Percentiles rank a stretch among this genome's conserved stretches.
Evolutionary conservation across 768 basidiomycete species (phyloP).

Genomic region (Dioszegia crocea): DNA sequence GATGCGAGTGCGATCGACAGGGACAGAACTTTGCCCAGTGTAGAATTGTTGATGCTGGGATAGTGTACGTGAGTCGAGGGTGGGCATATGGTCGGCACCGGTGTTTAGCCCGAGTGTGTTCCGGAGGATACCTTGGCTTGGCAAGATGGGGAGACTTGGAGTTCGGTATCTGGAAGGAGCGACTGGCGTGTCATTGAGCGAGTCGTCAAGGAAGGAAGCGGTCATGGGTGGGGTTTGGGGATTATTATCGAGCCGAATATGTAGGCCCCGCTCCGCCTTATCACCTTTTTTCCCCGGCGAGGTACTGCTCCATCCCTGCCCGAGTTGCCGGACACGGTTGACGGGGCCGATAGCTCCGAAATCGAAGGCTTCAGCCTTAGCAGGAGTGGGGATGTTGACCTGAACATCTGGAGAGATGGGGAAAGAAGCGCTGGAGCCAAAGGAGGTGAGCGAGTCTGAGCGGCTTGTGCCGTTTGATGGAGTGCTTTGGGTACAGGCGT

Average conservation of each 20-base stretch:
- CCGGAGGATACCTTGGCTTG: slow-evolving; percentile 11
- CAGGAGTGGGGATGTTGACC: not conserved
- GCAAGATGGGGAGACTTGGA: slow-evolving; percentile 20
- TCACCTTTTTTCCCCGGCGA: not conserved
- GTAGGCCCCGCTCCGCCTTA: not conserved
- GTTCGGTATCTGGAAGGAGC: slow-evolving; percentile 9
- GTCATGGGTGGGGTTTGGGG: not conserved
- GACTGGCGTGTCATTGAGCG: not conserved
- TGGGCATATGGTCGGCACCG: not conserved
- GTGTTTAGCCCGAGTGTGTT: not conserved
- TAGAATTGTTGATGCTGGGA: not conserved
- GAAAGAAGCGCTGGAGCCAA: slow-evolving; percentile 3
- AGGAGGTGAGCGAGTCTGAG: not conserved
- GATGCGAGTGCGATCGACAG: too few species aligned
- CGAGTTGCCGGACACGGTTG: slow-evolving; percentile 4
- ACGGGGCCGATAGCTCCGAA: not conserved
- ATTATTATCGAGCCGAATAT: not conserved
- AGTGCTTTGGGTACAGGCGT: not conserved
- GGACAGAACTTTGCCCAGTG: too few species aligned
- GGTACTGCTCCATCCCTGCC: slow-evolving; percentile 13
- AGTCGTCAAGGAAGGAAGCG: not conserved
- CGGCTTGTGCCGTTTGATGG: not conserved
- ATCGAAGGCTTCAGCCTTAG: not conserved
- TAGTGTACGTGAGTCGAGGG: not conserved
- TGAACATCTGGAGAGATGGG: not conserved